Conservation (phyloP, 2,329 filamentous ascomycete genomes). For the Phaeosphaeria sp. region DNA sequence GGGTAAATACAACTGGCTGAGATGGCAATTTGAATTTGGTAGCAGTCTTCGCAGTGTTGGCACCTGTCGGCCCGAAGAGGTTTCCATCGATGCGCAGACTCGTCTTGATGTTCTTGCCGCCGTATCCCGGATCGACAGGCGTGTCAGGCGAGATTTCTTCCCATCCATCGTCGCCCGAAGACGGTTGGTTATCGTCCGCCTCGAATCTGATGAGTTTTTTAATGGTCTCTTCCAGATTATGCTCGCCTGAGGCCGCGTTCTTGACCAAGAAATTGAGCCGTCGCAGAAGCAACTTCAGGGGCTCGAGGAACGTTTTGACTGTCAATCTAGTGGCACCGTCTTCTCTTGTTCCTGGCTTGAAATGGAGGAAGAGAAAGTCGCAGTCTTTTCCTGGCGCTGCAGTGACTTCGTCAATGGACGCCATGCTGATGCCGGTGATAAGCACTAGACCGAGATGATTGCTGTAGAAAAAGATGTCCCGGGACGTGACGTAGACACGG, state of each 20-base stretch:
- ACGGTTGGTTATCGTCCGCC: slow-evolving; percentile 59
- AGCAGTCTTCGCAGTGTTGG: slow-evolving; percentile 53
- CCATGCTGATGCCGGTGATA: slow-evolving; percentile 77
- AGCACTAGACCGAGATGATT: slow-evolving; percentile 91
- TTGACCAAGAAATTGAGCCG: slow-evolving; percentile 86
- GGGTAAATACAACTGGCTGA: slow-evolving; percentile 82
- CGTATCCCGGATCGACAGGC: slow-evolving; percentile 62
- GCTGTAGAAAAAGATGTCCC: slow-evolving; percentile 94
- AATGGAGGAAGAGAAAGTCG: slow-evolving; percentile 89
- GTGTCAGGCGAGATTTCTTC: slow-evolving; percentile 74
- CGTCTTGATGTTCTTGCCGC: slow-evolving; percentile 60
- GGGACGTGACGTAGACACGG: slow-evolving; percentile 84
- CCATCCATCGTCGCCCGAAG: slow-evolving; percentile 86
- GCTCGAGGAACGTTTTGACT: slow-evolving; percentile 91
- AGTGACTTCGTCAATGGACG: slow-evolving; percentile 84
- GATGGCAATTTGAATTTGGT: slow-evolving; percentile 82
- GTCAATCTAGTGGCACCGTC: slow-evolving; percentile 75
- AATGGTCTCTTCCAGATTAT: slow-evolving; percentile 74
- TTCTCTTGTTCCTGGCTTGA: slow-evolving; percentile 68
- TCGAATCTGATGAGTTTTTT: slow-evolving; percentile 78
- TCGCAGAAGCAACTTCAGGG: slow-evolving; percentile 79
- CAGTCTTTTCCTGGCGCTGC: slow-evolving; percentile 88
- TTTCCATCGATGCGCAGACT: slow-evolving; percentile 69
- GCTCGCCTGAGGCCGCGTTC: slow-evolving; percentile 75
- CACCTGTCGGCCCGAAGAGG: slow-evolving; percentile 56